Percentiles rank a stretch among this genome's conserved stretches.
Conservation (phyloP, 331 rosid genomes). For the Quercus lobata region DNA sequence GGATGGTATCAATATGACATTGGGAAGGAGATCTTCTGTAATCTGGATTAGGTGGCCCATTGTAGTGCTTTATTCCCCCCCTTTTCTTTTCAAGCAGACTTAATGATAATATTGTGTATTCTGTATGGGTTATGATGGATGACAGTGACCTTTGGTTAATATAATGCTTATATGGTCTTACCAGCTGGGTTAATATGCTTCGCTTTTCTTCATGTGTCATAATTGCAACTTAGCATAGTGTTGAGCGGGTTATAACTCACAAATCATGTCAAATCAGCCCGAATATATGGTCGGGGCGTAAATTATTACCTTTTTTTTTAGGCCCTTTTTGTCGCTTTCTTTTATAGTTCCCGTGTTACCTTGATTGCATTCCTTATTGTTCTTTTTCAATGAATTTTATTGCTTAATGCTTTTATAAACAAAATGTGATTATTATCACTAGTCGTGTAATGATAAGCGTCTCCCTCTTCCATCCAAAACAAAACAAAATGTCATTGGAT, state of each 20-base stretch:
- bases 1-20: conserved; percentile 3
- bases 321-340: no score
- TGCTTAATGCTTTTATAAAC: no score
- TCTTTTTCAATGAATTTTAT: no score
- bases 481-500: no score
- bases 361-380: no score
- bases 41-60: conserved; percentile 21
- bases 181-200: not conserved
- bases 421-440: no score
- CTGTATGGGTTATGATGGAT: not conserved
- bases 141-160: not conserved
- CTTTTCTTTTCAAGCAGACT: not conserved
- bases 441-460: no score
- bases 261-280: not conserved
- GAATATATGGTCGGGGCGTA: not conserved
- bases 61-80: not conserved
- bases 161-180: not conserved
- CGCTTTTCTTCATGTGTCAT: not conserved
- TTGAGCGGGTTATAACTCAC: not conserved
- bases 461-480: no score
- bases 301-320: no score
- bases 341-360: no score
- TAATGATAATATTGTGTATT: not conserved
- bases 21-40: conserved; percentile 12
- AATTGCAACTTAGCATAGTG: not conserved